Base-by-base conservation (phyloP, 2,329 filamentous ascomycete genomes). In the Penicillium thymicola region DNA sequence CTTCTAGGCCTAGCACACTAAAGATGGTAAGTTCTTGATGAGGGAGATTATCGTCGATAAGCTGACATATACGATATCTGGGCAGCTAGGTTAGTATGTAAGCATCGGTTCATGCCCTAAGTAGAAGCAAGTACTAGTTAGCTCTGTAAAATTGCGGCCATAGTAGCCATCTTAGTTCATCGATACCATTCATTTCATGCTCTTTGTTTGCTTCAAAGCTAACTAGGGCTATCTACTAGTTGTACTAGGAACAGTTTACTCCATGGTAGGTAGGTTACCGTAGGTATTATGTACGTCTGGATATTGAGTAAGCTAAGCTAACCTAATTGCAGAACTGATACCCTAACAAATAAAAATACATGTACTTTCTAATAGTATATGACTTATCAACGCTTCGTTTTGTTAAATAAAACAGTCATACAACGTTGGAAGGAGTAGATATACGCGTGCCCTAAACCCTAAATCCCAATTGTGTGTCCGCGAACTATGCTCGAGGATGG, bases 391-490 rank as follows among this genome's bases (percentile, higher is more conserved):
- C 23, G 2, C 8, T 11, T n/a, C 5, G 0, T n/a, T 6, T 3
- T 14, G 3, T 23, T 23, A 14, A 8, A 40, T 23, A 40, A 2
- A 40, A 10, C 2, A 16, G 21, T 32, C 30, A 6, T 11, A 32
- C 11, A 32, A 2, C 28, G 5, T 30, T 30, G 4, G 28, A 30
- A 5, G 28, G 13, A 30, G 30, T 40, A 38, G 10, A 49, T 38
- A 16, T 6, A 10, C 16, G 11, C 34, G n/a, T 69, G 67, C 71
- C 71, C 71, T 72, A 70, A 67, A 58, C 72, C 72, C 72, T 74
- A 73, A 37, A 59, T 55, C 66, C 67, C 49, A 54, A 58, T 51
- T 53, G 6, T 36, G 59, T 40, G 16, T 34, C 38, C 6, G 30
- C 23, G 32, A 45, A 34, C n/a, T 27, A 11, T 9, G 5, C 21